Base-by-base conservation (phyloP, 2,329 filamentous ascomycete species). In the Helotiales sp. region DNA sequence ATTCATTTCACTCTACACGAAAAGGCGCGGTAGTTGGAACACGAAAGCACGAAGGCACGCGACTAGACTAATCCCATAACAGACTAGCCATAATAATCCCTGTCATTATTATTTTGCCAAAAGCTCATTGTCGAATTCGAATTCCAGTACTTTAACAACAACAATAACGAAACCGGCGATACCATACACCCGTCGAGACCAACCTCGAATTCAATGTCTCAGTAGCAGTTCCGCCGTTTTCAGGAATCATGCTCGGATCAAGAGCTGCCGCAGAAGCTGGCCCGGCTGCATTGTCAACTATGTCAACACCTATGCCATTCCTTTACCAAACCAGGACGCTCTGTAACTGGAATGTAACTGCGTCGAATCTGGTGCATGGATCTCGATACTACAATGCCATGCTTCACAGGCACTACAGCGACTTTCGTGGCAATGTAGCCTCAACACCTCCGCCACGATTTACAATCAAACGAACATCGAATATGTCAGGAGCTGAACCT, bases 301-400 rank as follows among this genome's bases (percentile, higher is more conserved):
- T 65, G 57, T 63, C 66, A 47, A 68, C 66, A 17, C n/a, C 62
- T 49, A 50, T 64, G 58, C 65, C 65, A 57, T 93, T 93, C 65
- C 82, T 93, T 6, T 93, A 93, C 75, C 89, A 91, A 71, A 93
- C 91, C 5, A 82, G 85, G 67, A 92, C 91, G 0, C 83, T 90
- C 34, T 62, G 69, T n/a, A 61, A 63, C 4, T 37, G 67, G 24
- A 40, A 52, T 45, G 62, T 60, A 49, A 45, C 10, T 40, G 26
- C 55, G 30, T 5, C 24, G 15, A 34, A 32, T 79, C 82, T 66
- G 7, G 17, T 20, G 6, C 8, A 32, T 63, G n/a, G 32, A 32
- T 20, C 28, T 40, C 43, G 47, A 50, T 22, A 32, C 26, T 45
- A 32, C 17, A 30, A 40, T 30, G 32, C 22, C 32, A 22, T 43